phyloP scores from a whole-genome alignment of 2,329 filamentous ascomycete genomes.

The Trichoderma gracile region DNA sequence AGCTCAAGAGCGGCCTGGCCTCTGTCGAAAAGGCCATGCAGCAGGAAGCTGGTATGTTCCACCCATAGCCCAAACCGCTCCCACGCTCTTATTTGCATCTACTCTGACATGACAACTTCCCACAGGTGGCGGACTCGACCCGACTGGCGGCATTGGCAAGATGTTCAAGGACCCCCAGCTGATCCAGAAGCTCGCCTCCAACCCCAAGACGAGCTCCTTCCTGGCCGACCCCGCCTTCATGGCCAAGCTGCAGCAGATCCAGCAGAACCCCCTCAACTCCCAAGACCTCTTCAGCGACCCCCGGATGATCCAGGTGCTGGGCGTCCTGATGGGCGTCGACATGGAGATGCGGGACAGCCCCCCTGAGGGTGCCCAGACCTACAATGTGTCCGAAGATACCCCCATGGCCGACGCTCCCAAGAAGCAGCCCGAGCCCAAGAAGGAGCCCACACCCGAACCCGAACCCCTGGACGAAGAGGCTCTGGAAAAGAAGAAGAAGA shows the following conservation, averaged over 20 bases:
- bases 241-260: constrained; percentile 79
- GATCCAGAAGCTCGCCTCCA: constrained; percentile 83
- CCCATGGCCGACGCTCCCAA: constrained; percentile 70
- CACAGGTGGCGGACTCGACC: constrained; percentile 54
- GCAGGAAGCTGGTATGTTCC: constrained; percentile 44
- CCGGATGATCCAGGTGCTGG: constrained; percentile 89
- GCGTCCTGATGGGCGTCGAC: constrained; percentile 89
- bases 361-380: constrained; percentile 51
- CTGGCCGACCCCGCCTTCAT: constrained; percentile 87
- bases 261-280: constrained; percentile 76
- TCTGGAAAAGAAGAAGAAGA: constrained; percentile 80
- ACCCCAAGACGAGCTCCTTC: constrained; percentile 86
- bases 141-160: constrained; percentile 74
- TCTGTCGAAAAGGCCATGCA: constrained; percentile 88
- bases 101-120: neutral
- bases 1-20: constrained; percentile 84
- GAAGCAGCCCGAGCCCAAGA: constrained; percentile 47
- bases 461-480: constrained; percentile 78
- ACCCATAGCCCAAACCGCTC: neutral
- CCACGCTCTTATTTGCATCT: constrained; percentile 30
- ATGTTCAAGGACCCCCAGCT: constrained; percentile 95
- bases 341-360: constrained; percentile 60
- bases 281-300: constrained; percentile 85
- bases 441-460: constrained; percentile 63
- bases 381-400: constrained; percentile 61